These are phyloP conservation scores for Flaveria trinervia DNA, from an alignment of 129 eudicot genomes.

Conservation along the genomic window DNA sequence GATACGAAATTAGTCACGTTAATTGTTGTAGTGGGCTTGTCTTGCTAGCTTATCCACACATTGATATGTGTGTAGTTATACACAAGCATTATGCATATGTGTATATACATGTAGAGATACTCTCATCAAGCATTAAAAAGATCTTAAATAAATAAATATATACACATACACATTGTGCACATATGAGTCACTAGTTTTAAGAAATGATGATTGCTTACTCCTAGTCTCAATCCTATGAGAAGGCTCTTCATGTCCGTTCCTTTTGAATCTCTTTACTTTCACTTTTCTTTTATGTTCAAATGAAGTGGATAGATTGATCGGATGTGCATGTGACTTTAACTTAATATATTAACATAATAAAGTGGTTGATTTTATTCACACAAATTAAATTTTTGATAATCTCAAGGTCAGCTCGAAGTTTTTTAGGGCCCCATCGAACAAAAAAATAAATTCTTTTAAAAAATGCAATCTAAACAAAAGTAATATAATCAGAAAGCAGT, in stretches of 20 bases:
- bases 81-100: neutral
- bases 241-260: constrained; percentile 17
- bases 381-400: too few species aligned
- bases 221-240: constrained; percentile 1
- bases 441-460: too few species aligned
- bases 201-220: neutral
- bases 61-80: neutral
- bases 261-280: neutral
- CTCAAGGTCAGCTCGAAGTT: too few species aligned
- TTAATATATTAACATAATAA: neutral
- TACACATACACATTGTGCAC: too few species aligned
- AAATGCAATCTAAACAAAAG: too few species aligned
- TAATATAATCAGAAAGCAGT: too few species aligned
- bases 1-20: neutral
- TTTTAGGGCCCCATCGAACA: too few species aligned
- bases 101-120: neutral
- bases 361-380: too few species aligned
- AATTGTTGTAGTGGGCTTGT: neutral
- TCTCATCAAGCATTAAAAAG: neutral
- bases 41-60: neutral
- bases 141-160: neutral
- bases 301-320: neutral
- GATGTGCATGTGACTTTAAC: constrained; percentile 5
- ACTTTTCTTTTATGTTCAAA: neutral
- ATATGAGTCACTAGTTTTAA: neutral